Evolutionary conservation across 306 rosid species (phyloP).

Genomic region (Pyrus pyrifolia): DNA sequence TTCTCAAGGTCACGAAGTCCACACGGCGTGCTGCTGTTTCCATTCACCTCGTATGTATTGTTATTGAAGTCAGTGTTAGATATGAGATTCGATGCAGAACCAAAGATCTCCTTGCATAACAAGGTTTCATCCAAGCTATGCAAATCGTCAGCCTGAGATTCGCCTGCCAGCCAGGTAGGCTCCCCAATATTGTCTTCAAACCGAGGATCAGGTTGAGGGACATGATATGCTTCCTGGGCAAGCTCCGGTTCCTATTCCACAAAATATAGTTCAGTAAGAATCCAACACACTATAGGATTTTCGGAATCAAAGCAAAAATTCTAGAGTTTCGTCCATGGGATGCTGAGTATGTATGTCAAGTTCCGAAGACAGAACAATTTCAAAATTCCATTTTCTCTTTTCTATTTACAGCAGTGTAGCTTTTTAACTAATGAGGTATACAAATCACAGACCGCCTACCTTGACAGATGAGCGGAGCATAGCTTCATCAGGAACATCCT

Average conservation of each 20-base stretch:
- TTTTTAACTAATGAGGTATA: background rate
- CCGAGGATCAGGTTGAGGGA: constrained; percentile 15
- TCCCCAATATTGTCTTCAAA: constrained; percentile 22
- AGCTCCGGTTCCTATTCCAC: constrained; percentile 40
- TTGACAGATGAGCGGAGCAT: constrained; percentile 23
- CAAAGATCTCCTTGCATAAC: constrained; percentile 61
- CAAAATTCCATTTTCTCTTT: background rate
- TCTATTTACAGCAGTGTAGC: background rate
- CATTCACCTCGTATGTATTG: constrained; percentile 10
- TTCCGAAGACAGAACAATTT: too few species aligned
- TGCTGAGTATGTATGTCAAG: too few species aligned
- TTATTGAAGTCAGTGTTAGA: constrained; percentile 8
- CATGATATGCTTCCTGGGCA: constrained; percentile 18
- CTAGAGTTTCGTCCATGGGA: background rate
- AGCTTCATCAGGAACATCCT: constrained; percentile 28
- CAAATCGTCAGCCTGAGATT: constrained; percentile 53
- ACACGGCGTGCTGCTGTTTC: constrained; percentile 19
- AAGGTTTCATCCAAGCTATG: constrained; percentile 46
- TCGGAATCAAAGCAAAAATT: background rate
- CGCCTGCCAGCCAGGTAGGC: constrained; percentile 60
- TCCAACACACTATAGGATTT: constrained; percentile 1
- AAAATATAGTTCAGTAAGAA: constrained; percentile 5
- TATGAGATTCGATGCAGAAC: constrained; percentile 17
- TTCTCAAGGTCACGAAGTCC: constrained; percentile 53
- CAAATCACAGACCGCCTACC: constrained; percentile 28